Evolutionary conservation across 2,329 filamentous ascomycete genomes (phyloP).

Genomic region (Akanthomyces muscarius): DNA sequence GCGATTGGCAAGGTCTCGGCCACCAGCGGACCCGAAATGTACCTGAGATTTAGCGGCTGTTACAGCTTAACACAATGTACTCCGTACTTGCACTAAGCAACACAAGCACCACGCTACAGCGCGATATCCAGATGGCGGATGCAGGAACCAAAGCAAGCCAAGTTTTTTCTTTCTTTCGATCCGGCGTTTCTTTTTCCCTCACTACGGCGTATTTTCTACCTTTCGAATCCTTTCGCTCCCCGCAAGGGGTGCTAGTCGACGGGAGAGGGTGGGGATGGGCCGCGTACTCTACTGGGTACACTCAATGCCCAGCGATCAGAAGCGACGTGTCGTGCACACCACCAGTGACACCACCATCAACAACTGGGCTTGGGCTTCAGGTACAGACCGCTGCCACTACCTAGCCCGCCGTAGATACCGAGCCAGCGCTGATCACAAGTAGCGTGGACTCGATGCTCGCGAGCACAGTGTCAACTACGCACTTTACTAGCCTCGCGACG

Average conservation of each 20-base stretch:
- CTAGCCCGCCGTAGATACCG: not conserved
- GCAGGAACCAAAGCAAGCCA: not conserved
- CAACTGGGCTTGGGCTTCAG: too few relatives aligned
- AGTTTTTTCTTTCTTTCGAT: not conserved
- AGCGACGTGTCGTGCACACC: not conserved
- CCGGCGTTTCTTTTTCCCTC: not conserved
- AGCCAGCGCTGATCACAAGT: not conserved
- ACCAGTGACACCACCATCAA: too few relatives aligned
- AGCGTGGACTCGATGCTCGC: not conserved
- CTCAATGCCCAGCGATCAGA: not conserved
- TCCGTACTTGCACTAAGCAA: not conserved
- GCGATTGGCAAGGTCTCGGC: not conserved
- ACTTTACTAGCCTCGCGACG: not conserved
- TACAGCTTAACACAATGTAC: not conserved
- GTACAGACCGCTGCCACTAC: too few relatives aligned
- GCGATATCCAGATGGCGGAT: not conserved
- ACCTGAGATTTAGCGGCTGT: not conserved
- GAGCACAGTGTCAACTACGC: not conserved
- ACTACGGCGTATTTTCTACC: not conserved
- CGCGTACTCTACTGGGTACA: not conserved
- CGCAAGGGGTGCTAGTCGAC: not conserved
- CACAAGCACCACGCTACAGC: not conserved
- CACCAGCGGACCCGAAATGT: not conserved
- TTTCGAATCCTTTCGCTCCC: not conserved
- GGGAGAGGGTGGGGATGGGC: not conserved